phyloP scores from a whole-genome alignment of 768 basidiomycete species.

The Leccinum truebloodii region DNA sequence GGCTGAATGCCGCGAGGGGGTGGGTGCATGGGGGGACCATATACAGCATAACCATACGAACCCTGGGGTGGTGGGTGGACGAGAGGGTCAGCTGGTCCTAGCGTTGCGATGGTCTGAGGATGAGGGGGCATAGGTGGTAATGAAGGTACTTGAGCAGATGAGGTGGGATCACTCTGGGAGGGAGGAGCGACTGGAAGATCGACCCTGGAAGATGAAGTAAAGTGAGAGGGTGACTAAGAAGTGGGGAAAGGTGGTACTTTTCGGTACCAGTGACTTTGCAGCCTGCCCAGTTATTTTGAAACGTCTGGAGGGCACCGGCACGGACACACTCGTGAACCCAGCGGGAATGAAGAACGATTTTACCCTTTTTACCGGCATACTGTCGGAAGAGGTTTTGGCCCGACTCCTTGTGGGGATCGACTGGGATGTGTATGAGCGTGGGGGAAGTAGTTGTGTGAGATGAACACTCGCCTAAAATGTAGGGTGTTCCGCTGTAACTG shows the following conservation, averaged over 20 bases:
- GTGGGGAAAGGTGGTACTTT: constrained; percentile 45
- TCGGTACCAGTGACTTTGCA: constrained; percentile 80
- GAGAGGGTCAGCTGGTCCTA: constrained; percentile 29
- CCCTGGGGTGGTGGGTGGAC: constrained; percentile 32
- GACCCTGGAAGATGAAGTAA: constrained; percentile 19
- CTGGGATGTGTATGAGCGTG: constrained; percentile 38
- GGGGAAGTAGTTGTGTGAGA: constrained; percentile 4
- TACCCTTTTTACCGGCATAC: constrained; percentile 77
- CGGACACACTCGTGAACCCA: constrained; percentile 83
- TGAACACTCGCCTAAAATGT: constrained; percentile 67
- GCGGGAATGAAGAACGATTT: constrained; percentile 68
- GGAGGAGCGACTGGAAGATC: constrained; percentile 23
- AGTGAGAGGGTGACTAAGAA: background rate
- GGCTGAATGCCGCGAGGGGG: constrained; percentile 45
- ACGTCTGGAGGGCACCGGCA: constrained; percentile 67
- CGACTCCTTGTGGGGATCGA: constrained; percentile 75
- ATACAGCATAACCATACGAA: constrained; percentile 36
- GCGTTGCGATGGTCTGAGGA: constrained; percentile 30
- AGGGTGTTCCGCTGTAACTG: constrained; percentile 76
- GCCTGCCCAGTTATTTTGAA: constrained; percentile 73
- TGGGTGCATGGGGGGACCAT: constrained; percentile 42
- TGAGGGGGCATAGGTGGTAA: constrained; percentile 31
- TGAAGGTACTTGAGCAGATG: constrained; percentile 28
- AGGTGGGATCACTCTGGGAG: constrained; percentile 24
- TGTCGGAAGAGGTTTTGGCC: constrained; percentile 82